These are phyloP conservation scores for Ustilago nuda DNA, from an alignment of 1,284 basidiomycete species.

Conservation along the genomic window DNA sequence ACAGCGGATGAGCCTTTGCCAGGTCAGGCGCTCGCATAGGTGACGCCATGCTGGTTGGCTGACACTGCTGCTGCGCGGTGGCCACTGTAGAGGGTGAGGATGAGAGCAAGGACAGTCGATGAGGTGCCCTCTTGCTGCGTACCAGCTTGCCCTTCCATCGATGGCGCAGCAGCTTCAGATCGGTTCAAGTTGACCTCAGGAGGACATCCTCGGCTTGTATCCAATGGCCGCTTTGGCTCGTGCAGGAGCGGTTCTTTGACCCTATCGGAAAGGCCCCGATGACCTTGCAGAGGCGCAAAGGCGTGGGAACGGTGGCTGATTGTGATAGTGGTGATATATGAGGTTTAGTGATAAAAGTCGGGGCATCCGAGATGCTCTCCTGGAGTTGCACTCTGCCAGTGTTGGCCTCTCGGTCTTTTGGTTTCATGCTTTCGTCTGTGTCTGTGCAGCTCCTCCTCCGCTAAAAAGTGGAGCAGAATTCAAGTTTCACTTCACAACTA, in stretches of 20 bases:
- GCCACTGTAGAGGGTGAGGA: neutral
- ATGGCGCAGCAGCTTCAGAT: neutral
- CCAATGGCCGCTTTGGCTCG: neutral
- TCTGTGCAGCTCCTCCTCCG: conserved; percentile 3
- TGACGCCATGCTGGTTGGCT: conserved; percentile 19
- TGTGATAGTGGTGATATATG: neutral
- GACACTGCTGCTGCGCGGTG: neutral
- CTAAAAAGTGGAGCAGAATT: conserved; percentile 21
- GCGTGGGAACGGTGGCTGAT: neutral
- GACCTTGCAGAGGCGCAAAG: neutral
- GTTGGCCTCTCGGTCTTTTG: conserved; percentile 12
- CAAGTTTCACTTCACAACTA: neutral
- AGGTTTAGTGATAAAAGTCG: neutral
- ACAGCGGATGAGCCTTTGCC: conserved; percentile 40
- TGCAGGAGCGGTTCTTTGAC: neutral
- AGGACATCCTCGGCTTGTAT: neutral
- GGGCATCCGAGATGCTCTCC: neutral
- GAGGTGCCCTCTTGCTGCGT: neutral
- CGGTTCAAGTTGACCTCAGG: neutral
- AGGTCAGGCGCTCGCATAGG: conserved; percentile 23
- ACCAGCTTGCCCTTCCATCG: neutral
- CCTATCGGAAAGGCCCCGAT: neutral
- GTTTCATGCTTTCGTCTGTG: conserved; percentile 9
- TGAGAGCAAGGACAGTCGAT: neutral
- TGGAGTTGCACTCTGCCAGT: conserved; percentile 1